A percentile compares a stretch with the other conserved stretches of the same genome.
Evolutionary conservation across 1,139 yeast species (phyloP).

Genomic region (Geotrichum reessii): DNA sequence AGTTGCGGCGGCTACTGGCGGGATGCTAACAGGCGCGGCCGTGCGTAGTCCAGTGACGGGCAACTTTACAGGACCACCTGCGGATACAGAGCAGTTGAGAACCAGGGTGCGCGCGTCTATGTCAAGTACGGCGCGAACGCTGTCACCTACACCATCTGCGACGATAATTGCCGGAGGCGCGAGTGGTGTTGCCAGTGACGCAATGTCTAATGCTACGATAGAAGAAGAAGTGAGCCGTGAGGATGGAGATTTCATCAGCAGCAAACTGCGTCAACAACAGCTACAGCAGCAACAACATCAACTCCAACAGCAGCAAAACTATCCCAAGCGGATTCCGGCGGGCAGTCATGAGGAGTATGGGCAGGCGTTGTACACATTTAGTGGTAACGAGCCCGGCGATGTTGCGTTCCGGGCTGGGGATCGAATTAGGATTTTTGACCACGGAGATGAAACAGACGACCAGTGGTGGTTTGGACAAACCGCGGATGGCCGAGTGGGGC

Average conservation of each 20-base stretch:
- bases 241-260: constrained; percentile 8
- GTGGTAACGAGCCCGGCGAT: constrained; percentile 44
- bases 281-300: constrained; percentile 10
- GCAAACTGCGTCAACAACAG: constrained; percentile 2
- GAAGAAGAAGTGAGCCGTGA: constrained; percentile 5
- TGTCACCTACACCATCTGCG: constrained; percentile 9
- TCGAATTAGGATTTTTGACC: constrained; percentile 42
- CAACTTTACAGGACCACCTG: constrained; percentile 7
- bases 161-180: not conserved
- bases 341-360: constrained; percentile 27
- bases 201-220: not conserved
- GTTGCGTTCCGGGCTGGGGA: constrained; percentile 49
- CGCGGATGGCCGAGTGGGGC: constrained; percentile 43
- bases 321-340: constrained; percentile 7
- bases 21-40: not conserved
- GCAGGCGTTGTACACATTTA: constrained; percentile 36
- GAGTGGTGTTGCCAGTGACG: not conserved
- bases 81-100: constrained; percentile 12
- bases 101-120: constrained; percentile 20
- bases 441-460: constrained; percentile 37
- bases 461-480: constrained; percentile 61
- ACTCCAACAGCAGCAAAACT: constrained; percentile 12
- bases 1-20: not conserved
- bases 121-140: constrained; percentile 19
- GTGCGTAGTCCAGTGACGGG: constrained; percentile 18